Percentiles rank a stretch among this genome's conserved stretches.
Evolutionary conservation across 495 filamentous ascomycete species (phyloP).

Genomic region (Penicillium samsonianum): DNA sequence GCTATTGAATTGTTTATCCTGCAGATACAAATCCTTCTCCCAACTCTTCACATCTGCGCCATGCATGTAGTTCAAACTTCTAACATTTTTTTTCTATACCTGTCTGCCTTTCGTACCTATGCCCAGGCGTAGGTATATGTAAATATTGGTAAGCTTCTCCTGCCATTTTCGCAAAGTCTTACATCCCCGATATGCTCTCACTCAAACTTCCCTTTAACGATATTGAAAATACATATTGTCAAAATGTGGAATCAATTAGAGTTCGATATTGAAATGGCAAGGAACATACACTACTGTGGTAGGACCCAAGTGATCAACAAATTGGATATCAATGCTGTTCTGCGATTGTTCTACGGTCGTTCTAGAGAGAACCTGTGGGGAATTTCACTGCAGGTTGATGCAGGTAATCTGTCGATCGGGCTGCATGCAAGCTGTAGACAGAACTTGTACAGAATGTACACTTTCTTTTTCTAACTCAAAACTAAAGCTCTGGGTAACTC

Average conservation of each 20-base stretch:
- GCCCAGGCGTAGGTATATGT: no score
- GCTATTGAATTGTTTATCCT: no score
- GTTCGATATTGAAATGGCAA: neutral
- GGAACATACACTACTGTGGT: neutral
- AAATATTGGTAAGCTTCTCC: no score
- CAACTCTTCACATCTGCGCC: neutral
- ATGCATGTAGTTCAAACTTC: neutral
- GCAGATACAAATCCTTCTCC: no score
- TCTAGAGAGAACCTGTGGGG: neutral
- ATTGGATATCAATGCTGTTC: neutral
- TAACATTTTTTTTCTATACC: no score
- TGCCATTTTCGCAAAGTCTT: no score
- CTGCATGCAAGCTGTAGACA: conserved; percentile 9
- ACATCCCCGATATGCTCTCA: no score
- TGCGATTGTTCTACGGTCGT: neutral
- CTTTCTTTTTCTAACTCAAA: neutral
- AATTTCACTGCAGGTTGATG: conserved; percentile 4
- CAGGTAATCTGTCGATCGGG: neutral
- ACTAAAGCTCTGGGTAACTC: neutral
- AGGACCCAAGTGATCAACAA: neutral
- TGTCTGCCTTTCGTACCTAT: no score
- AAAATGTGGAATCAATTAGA: neutral
- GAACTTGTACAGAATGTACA: neutral
- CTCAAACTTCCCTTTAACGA: no score
- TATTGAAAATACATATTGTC: no score